Conservation (phyloP, 2,329 filamentous ascomycete species). For the Aureobasidium lini region DNA sequence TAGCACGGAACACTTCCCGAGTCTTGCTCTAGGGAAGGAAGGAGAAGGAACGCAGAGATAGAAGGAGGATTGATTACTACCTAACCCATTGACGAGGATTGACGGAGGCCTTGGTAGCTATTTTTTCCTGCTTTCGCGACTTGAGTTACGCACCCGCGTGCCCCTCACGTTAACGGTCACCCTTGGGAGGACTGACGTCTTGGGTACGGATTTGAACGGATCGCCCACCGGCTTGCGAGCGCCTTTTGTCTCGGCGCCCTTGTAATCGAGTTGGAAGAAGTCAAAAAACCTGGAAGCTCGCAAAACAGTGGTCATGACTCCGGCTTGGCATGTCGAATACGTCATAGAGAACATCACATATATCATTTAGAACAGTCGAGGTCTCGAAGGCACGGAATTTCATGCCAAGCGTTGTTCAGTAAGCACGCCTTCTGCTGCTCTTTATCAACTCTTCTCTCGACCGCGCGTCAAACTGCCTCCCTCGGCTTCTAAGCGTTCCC, state of each 20-base stretch:
- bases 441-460: not conserved
- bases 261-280: not conserved
- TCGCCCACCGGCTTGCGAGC: not conserved
- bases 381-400: too few relatives aligned
- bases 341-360: too few relatives aligned
- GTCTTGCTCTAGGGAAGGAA: slow-evolving; percentile 8
- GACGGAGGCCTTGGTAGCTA: not conserved
- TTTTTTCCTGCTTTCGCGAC: slow-evolving; percentile 6
- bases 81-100: not conserved
- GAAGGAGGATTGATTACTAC: not conserved
- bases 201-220: not conserved
- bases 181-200: not conserved
- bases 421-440: too few relatives aligned
- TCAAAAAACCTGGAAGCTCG: not conserved
- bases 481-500: not conserved
- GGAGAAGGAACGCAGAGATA: not conserved
- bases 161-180: not conserved
- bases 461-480: not conserved
- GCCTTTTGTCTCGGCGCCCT: not conserved
- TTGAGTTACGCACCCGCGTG: not conserved
- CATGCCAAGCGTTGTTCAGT: too few relatives aligned
- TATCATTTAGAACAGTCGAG: too few relatives aligned
- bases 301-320: not conserved
- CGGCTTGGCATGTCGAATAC: not conserved
- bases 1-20: not conserved